A percentile compares a stretch with the other conserved stretches of the same genome.
Conservation (phyloP, 192 early-diverging fungal species). For the Thoreauomyces humboldtii region DNA sequence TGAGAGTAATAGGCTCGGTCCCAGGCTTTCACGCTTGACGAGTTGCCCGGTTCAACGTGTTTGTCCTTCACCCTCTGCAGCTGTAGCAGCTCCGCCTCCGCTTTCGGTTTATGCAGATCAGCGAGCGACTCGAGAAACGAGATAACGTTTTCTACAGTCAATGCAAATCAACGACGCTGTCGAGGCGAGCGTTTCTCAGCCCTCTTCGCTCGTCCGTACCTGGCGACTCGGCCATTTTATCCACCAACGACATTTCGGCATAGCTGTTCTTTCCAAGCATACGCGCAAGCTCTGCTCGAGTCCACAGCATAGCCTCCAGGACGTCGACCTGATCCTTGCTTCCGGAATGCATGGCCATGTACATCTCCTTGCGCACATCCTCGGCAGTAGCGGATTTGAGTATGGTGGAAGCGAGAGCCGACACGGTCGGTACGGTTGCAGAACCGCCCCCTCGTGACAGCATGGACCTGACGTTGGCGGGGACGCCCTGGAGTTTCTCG, state of each 20-base stretch:
- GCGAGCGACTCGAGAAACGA: slow-evolving; percentile 78
- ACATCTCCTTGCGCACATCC: slow-evolving; percentile 68
- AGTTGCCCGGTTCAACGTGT: slow-evolving; percentile 21
- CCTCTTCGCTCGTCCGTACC: slow-evolving; percentile 36
- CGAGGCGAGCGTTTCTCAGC: background rate
- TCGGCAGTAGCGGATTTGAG: slow-evolving; percentile 63
- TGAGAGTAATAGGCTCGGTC: slow-evolving; percentile 74
- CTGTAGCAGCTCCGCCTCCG: slow-evolving; percentile 45
- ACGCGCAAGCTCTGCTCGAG: slow-evolving; percentile 69
- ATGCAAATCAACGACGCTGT: background rate
- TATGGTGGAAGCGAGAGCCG: slow-evolving; percentile 58
- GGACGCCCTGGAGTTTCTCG: slow-evolving; percentile 33
- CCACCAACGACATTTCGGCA: slow-evolving; percentile 78
- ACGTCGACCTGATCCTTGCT: slow-evolving; percentile 57
- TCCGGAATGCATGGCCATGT: slow-evolving; percentile 72
- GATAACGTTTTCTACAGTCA: slow-evolving; percentile 65
- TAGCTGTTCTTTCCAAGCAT: slow-evolving; percentile 79
- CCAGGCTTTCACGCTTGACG: slow-evolving; percentile 67
- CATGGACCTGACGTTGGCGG: slow-evolving; percentile 11
- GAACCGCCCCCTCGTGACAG: background rate
- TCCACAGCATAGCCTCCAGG: slow-evolving; percentile 73
- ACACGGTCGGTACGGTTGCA: slow-evolving; percentile 60
- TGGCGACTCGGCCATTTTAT: slow-evolving; percentile 91
- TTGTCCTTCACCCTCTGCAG: slow-evolving; percentile 45
- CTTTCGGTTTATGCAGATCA: slow-evolving; percentile 54